Evolutionary conservation across 2,329 filamentous ascomycete genomes (phyloP).

Genomic region (Nemania serpens): DNA sequence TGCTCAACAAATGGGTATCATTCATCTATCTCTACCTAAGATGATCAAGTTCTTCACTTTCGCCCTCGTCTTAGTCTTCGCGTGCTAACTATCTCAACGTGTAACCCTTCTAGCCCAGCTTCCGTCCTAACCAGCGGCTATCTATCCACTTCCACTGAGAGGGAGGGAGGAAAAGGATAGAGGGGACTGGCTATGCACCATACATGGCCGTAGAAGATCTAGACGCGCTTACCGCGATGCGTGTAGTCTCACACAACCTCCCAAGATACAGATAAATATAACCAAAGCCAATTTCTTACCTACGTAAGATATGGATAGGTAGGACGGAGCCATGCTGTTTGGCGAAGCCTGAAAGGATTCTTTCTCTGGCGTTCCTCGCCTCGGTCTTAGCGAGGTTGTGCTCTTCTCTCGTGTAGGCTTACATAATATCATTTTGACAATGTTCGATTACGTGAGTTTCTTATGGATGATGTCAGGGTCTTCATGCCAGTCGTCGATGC

Average conservation of each 20-base stretch:
- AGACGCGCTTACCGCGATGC: background rate
- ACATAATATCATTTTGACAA: background rate
- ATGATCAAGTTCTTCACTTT: slow-evolving; percentile 26
- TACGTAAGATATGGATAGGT: slow-evolving; percentile 6
- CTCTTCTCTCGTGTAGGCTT: background rate
- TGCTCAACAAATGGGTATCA: slow-evolving; percentile 38
- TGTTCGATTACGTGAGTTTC: slow-evolving; percentile 75
- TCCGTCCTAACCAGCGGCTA: background rate
- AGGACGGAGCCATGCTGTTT: background rate
- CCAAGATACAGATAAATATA: slow-evolving; percentile 2
- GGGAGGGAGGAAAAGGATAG: too few relatives aligned
- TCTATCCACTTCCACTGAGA: background rate
- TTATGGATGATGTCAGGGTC: slow-evolving; percentile 99
- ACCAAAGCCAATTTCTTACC: background rate
- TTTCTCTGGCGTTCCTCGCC: background rate
- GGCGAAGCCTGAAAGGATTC: background rate
- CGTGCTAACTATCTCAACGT: background rate
- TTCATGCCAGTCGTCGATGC: slow-evolving; percentile 99
- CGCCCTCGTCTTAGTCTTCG: background rate
- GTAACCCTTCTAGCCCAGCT: background rate
- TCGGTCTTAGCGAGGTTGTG: background rate
- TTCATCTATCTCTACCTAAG: slow-evolving; percentile 37
- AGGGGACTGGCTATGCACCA: slow-evolving; percentile 6
- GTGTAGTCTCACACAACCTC: background rate
- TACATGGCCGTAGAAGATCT: slow-evolving; percentile 4